Evolutionary conservation across 1,284 basidiomycete genomes (phyloP), one percentile per base, ranked within the genome.

Genomic region (Rhodotorula sp.): DNA sequence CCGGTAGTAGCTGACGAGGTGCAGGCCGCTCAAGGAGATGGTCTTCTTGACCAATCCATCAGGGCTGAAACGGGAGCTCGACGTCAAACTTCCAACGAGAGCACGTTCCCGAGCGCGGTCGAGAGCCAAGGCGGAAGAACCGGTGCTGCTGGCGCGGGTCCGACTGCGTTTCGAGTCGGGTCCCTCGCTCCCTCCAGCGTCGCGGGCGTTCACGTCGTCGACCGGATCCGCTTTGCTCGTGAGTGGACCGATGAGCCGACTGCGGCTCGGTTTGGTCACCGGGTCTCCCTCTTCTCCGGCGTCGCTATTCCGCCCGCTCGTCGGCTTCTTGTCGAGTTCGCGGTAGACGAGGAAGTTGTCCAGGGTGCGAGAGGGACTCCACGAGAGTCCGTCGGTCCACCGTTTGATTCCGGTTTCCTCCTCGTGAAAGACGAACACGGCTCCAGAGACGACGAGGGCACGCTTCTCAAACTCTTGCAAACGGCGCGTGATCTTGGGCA

Each of bases 341-440:
- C 93, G 88, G 82, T 97, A 97, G 68, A 95, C 89, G 75, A 98
- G 84, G 80, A 97, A 98, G 82, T 98, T 98, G 79, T 92, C 92
- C 60, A 97, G 84, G 57, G 97, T 94, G 62, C 92, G 85, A 70
- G 89, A 91, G 0, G 90, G 90, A 26, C 89, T 90, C 95, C 95
- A 98, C 78, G 92, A 90, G 80, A 93, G 89, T 8, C 95, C 95
- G 82, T 99, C 95, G 0, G 95, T 99, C 95, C 95, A 98, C 62
- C 95, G 87, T 83, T 97, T 97, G 84, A 99, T 98, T 50, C 94
- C 94, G 78, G 92, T 93, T 82, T 97, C 93, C 77, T 92, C 89
- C 83, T 97, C 95, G 81, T 99, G 93, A 80, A 98, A 98, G 70
- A 98, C 95, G 79, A 97, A 99, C 47, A 99, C 92, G 5, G 91